These are phyloP conservation scores for Forsythia suspensa DNA, from an alignment of 257 asterid species.

Conservation along the genomic window DNA sequence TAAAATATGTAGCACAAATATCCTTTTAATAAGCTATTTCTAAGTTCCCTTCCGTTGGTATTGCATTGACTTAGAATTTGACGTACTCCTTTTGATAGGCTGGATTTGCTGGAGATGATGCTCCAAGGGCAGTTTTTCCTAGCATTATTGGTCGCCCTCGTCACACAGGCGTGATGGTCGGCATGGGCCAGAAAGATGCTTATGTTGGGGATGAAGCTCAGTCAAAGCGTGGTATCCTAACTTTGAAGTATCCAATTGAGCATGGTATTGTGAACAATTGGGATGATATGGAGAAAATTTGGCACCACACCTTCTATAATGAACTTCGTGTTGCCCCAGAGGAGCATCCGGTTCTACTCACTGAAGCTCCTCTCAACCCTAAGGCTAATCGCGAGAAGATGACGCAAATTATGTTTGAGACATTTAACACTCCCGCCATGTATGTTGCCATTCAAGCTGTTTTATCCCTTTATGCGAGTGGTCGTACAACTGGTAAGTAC, in stretches of 20 bases:
- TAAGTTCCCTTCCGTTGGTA: background rate
- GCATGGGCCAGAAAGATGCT: constrained; percentile 1
- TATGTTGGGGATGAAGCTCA: background rate
- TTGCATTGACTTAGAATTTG: background rate
- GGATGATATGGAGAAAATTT: constrained; percentile 23
- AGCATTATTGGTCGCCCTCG: background rate
- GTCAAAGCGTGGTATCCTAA: background rate
- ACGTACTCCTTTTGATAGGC: constrained; percentile 28
- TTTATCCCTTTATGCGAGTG: background rate
- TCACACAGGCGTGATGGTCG: constrained; percentile 7
- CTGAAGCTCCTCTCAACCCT: constrained; percentile 25
- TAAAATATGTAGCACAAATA: background rate
- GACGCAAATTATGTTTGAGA: background rate
- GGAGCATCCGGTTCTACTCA: background rate
- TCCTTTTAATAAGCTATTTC: background rate
- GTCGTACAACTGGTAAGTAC: background rate
- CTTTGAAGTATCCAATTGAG: constrained; percentile 20
- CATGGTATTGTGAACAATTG: constrained; percentile 24
- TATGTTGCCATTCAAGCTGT: background rate
- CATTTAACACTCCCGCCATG: background rate
- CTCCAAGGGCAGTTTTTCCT: constrained; percentile 42
- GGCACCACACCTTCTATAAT: constrained; percentile 25
- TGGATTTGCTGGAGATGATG: constrained; percentile 69
- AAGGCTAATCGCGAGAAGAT: constrained; percentile 23
- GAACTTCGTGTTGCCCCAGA: constrained; percentile 27